A percentile compares a stretch with the other conserved stretches of the same genome.
Evolutionary conservation across 805 yeast genomes (phyloP).

Genomic region (Zygosaccharomyces bisporus): DNA sequence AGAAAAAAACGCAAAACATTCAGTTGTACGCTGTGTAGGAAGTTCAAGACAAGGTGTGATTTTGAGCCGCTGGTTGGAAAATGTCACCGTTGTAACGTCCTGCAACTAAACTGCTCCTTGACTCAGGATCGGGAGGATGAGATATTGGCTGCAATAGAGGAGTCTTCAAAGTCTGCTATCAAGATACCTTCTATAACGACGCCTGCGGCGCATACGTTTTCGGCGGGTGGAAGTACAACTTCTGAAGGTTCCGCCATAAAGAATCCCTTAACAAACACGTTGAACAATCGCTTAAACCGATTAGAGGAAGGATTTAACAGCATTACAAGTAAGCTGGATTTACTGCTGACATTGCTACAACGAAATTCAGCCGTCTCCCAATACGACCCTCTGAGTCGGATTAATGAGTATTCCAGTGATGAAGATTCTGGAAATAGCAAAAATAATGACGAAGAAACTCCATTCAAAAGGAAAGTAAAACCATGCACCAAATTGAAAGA

Average conservation of each 20-base stretch:
- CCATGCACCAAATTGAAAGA: slow-evolving; percentile 27
- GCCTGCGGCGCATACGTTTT: not conserved
- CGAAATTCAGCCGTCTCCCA: slow-evolving; percentile 14
- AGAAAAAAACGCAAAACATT: slow-evolving; percentile 41
- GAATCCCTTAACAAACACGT: slow-evolving; percentile 12
- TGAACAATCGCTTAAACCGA: slow-evolving; percentile 22
- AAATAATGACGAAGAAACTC: not conserved
- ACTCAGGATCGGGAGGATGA: slow-evolving; percentile 34
- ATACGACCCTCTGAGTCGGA: not conserved
- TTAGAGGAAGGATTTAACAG: slow-evolving; percentile 28
- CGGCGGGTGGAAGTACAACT: not conserved
- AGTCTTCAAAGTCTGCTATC: slow-evolving; percentile 13
- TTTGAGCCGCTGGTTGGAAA: slow-evolving; percentile 41
- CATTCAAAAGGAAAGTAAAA: not conserved
- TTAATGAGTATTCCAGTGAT: not conserved
- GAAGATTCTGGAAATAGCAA: slow-evolving; percentile 1
- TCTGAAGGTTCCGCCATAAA: slow-evolving; percentile 3
- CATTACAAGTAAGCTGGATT: slow-evolving; percentile 23
- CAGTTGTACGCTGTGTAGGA: slow-evolving; percentile 51
- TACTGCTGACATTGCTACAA: slow-evolving; percentile 21
- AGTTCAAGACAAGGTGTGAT: slow-evolving; percentile 56
- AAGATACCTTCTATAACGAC: not conserved
- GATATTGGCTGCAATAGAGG: slow-evolving; percentile 24
- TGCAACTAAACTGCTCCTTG: slow-evolving; percentile 48
- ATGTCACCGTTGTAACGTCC: slow-evolving; percentile 51